These are phyloP conservation scores for Sphaerosporella brunnea DNA, from an alignment of 495 filamentous ascomycete species.

Conservation along the genomic window DNA sequence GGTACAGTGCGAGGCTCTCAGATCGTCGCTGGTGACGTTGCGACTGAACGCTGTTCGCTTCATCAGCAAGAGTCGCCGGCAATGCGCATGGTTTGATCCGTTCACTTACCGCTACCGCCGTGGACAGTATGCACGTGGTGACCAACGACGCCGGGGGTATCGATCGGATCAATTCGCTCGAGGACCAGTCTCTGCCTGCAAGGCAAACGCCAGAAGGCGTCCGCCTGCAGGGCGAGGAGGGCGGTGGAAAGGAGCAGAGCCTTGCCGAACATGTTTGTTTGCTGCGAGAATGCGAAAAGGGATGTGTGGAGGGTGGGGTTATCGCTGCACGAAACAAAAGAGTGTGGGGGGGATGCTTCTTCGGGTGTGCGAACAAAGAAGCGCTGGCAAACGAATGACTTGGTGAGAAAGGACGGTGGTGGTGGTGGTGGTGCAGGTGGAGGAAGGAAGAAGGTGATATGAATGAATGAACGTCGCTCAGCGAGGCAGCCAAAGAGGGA, in stretches of 20 bases:
- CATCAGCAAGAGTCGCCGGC: no score
- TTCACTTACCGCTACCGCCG: slow-evolving; percentile 38
- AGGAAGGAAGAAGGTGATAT: neutral
- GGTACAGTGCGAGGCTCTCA: slow-evolving; percentile 39
- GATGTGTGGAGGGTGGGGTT: no score
- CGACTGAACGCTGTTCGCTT: no score
- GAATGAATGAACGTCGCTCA: neutral
- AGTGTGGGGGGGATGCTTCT: no score
- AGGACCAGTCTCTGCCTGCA: slow-evolving; percentile 37
- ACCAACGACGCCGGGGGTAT: slow-evolving; percentile 39
- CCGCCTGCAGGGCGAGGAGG: slow-evolving; percentile 23
- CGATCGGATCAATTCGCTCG: slow-evolving; percentile 54
- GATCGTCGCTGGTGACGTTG: slow-evolving; percentile 32
- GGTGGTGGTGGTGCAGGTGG: neutral
- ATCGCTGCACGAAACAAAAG: no score
- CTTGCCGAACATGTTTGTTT: slow-evolving; percentile 12
- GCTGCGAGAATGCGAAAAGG: no score
- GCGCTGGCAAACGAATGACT: neutral
- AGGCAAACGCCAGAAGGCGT: slow-evolving; percentile 76
- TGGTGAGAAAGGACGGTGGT: neutral
- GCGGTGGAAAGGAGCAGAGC: slow-evolving; percentile 11
- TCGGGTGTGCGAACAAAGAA: neutral
- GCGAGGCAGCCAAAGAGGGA: neutral
- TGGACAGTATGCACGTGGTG: slow-evolving; percentile 57
- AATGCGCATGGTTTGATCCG: no score